Evolutionary conservation across 164 flowering plant species (phyloP), one percentile per base, ranked within the genome.

Genomic region (Cinnamomum micranthum): DNA sequence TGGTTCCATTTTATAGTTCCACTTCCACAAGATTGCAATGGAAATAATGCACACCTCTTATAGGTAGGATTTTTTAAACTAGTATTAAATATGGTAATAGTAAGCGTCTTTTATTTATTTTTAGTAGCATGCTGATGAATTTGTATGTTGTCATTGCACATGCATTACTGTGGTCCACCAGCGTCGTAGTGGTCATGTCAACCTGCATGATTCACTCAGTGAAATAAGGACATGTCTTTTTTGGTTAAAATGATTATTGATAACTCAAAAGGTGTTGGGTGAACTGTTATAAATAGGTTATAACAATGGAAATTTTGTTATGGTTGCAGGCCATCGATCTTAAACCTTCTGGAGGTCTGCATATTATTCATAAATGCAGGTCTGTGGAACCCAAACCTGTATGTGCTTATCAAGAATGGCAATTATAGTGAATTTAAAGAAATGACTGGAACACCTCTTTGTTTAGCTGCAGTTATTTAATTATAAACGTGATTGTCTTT

Each of bases 301-400:
- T 28, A 71, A 7, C 51, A 17, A 73, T 6, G 31, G 15, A 10
- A n/a, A n/a, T 13, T 71, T 71, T 80, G 28, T 78, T 75, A 24
- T 70, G 52, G 72, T 22, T 85, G 88, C 92, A 92, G 97, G 97
- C 97, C 24, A 83, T 90, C 71, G 86, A 88, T 73, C 83, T 91
- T 71, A 82, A 88, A 67, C 93, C 97, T 74, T 78, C 82, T 74
- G 98, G 98, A 60, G 97, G 97, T 65, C 71, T 90, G 63, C 97
- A 92, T 80, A 71, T 85, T 55, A 73, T 85, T 0, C 85, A 84
- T 67, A 89, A 76, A 82, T 71, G 74, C 85, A 94, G 98, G 97
- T 82, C 72, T 79, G 91, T 78, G 28, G 24, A 63, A 50, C 25
- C 50, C 50, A 60, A 65, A 33, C 14, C 50, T 41, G 72, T 50